A percentile compares a stretch with the other conserved stretches of the same genome.
Conservation (phyloP, 208 protist genomes). For the Crithidia acanthocephali region DNA sequence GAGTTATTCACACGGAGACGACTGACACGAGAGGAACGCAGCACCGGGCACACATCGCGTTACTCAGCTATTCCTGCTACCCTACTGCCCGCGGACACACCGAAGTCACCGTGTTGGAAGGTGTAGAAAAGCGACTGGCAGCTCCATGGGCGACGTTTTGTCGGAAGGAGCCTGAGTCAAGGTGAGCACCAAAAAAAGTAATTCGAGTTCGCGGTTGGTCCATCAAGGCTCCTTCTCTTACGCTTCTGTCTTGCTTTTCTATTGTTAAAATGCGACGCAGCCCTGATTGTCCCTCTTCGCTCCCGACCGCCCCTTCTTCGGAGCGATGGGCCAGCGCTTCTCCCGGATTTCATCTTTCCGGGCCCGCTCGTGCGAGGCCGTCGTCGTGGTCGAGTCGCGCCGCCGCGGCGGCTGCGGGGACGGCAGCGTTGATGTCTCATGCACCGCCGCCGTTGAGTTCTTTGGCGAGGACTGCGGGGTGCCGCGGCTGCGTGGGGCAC, state of each 20-base stretch:
- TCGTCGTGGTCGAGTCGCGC: not conserved
- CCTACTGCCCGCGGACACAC: too few relatives aligned
- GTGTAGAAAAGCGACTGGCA: too few relatives aligned
- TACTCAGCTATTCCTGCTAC: too few relatives aligned
- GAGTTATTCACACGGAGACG: too few relatives aligned
- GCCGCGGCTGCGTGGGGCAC: conserved; percentile 7
- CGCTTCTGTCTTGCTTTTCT: not conserved
- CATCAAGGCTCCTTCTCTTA: too few relatives aligned
- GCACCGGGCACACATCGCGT: too few relatives aligned
- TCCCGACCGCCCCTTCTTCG: not conserved
- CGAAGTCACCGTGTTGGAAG: too few relatives aligned
- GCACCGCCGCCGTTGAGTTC: not conserved
- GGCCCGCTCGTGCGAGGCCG: not conserved
- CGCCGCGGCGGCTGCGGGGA: not conserved
- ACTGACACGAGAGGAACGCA: too few relatives aligned
- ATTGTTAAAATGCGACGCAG: conserved; percentile 1
- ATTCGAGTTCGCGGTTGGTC: too few relatives aligned
- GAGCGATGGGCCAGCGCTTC: not conserved
- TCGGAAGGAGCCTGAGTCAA: too few relatives aligned
- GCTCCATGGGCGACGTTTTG: too few relatives aligned
- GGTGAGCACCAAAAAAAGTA: too few relatives aligned
- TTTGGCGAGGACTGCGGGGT: conserved; percentile 15
- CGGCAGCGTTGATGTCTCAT: not conserved
- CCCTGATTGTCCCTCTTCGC: conserved; percentile 2
- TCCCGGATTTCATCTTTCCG: conserved; percentile 3